phyloP scores from a whole-genome alignment of 106 monocot genomes.

The Alisma plantagoaquatica region DNA sequence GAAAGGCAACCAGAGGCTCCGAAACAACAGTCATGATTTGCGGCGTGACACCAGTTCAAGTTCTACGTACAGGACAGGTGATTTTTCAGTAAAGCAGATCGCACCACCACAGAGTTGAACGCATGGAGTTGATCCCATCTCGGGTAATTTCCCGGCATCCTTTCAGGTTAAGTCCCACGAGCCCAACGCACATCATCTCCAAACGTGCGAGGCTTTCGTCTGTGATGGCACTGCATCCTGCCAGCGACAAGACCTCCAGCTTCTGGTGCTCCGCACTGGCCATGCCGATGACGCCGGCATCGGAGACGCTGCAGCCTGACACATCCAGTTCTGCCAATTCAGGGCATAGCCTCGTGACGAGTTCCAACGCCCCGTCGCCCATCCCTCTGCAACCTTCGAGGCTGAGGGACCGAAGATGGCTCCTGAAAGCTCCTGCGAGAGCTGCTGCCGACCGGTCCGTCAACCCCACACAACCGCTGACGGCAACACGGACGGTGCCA shows the following conservation, averaged over 20 bases:
- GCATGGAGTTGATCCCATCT: not conserved
- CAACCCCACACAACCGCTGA: slow-evolving; percentile 12
- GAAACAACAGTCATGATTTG: no score
- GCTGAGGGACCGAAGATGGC: slow-evolving; percentile 1
- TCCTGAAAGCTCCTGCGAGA: slow-evolving; percentile 1
- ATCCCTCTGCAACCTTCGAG: slow-evolving; percentile 12
- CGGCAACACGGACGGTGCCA: not conserved
- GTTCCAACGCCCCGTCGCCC: slow-evolving; percentile 12
- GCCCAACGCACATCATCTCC: slow-evolving; percentile 14
- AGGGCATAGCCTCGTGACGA: slow-evolving; percentile 11
- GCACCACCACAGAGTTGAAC: slow-evolving; percentile 7
- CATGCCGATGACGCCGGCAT: slow-evolving; percentile 15
- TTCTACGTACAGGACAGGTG: no score
- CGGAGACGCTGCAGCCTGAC: slow-evolving; percentile 16
- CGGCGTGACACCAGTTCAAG: no score
- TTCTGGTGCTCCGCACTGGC: not conserved
- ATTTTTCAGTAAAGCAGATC: slow-evolving; percentile 3
- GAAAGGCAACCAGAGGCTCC: no score
- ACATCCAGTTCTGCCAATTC: slow-evolving; percentile 18
- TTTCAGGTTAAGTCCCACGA: slow-evolving; percentile 9
- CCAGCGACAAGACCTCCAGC: slow-evolving; percentile 24
- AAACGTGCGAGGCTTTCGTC: slow-evolving; percentile 8
- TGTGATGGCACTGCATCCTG: slow-evolving; percentile 16
- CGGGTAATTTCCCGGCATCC: not conserved
- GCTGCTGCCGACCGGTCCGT: slow-evolving; percentile 11